phyloP scores from a whole-genome alignment of 2,329 filamentous ascomycete genomes.

The Amylocarpus encephaloides region DNA sequence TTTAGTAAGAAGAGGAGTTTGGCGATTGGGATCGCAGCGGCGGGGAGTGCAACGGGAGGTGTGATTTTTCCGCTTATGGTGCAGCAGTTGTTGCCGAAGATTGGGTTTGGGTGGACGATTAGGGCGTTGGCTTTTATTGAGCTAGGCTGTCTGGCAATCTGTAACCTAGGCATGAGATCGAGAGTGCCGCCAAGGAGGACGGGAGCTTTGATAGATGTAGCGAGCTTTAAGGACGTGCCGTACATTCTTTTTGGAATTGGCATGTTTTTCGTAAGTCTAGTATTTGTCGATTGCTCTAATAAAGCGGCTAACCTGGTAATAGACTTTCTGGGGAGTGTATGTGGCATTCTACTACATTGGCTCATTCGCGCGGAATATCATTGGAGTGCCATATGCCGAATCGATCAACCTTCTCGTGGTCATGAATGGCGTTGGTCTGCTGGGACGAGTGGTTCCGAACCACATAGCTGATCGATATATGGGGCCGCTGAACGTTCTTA shows the following conservation, averaged over 20 bases:
- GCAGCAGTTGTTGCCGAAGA: conserved; percentile 29
- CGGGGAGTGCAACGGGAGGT: conserved; percentile 33
- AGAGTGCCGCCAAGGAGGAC: conserved; percentile 29
- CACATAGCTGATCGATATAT: conserved; percentile 27
- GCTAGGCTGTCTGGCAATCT: not conserved
- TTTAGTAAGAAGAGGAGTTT: conserved; percentile 20
- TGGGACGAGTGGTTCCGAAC: conserved; percentile 27
- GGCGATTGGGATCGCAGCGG: conserved; percentile 30
- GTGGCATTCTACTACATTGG: conserved; percentile 28
- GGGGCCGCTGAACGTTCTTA: conserved; percentile 27
- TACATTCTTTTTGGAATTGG: conserved; percentile 34
- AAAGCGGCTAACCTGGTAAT: conserved; percentile 23
- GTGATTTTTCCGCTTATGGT: conserved; percentile 38
- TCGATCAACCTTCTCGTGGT: conserved; percentile 33
- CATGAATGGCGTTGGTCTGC: conserved; percentile 10
- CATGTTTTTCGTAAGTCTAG: conserved; percentile 5
- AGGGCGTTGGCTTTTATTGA: conserved; percentile 39
- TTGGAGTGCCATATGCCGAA: conserved; percentile 33
- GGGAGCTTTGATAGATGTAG: conserved; percentile 37
- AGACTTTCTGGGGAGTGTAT: conserved; percentile 21
- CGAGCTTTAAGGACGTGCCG: conserved; percentile 36
- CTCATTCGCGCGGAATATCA: conserved; percentile 32
- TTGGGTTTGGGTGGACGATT: conserved; percentile 37
- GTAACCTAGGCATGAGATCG: not conserved
- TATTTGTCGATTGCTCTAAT: not conserved